Percentiles rank a stretch among this genome's conserved stretches.
phyloP scores from a whole-genome alignment of 1,139 yeast species.

The Yamadazyma oceani region DNA sequence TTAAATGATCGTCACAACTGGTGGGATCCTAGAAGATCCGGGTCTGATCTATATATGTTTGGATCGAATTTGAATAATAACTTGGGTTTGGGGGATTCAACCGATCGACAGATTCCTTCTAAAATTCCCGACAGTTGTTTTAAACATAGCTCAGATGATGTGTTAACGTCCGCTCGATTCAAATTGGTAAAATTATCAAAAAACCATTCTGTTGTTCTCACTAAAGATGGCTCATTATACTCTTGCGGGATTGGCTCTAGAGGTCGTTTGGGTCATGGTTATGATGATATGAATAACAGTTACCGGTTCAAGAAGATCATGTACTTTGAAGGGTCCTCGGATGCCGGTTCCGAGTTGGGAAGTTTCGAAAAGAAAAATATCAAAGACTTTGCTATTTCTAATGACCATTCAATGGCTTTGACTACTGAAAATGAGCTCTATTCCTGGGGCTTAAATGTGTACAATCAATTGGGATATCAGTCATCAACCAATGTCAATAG shows the following conservation, averaged over 20 bases:
- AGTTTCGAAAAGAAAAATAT: slow-evolving; percentile 27
- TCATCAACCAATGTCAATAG: slow-evolving; percentile 24
- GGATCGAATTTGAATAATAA: slow-evolving; percentile 70
- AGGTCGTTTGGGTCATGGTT: slow-evolving; percentile 68
- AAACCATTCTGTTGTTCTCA: slow-evolving; percentile 62
- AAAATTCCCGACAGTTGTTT: slow-evolving; percentile 26
- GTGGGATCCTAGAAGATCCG: slow-evolving; percentile 48
- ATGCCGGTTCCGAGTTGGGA: background rate
- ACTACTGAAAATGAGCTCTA: slow-evolving; percentile 54
- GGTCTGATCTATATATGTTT: slow-evolving; percentile 59
- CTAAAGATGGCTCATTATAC: slow-evolving; percentile 54
- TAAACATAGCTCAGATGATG: slow-evolving; percentile 7
- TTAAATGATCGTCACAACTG: slow-evolving; percentile 20
- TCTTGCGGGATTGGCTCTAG: slow-evolving; percentile 69
- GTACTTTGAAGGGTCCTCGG: slow-evolving; percentile 16
- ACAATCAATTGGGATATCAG: slow-evolving; percentile 63
- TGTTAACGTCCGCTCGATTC: slow-evolving; percentile 38
- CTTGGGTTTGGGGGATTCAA: slow-evolving; percentile 69
- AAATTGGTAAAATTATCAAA: slow-evolving; percentile 55
- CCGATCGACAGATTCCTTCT: slow-evolving; percentile 47
- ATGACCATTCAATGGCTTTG: slow-evolving; percentile 64
- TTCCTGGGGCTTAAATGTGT: slow-evolving; percentile 78
- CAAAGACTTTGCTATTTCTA: slow-evolving; percentile 50
- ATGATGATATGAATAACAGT: slow-evolving; percentile 32
- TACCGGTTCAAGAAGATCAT: slow-evolving; percentile 40